These are phyloP conservation scores for Turritis glabra DNA, from an alignment of 345 rosid genomes.

Conservation along the genomic window DNA sequence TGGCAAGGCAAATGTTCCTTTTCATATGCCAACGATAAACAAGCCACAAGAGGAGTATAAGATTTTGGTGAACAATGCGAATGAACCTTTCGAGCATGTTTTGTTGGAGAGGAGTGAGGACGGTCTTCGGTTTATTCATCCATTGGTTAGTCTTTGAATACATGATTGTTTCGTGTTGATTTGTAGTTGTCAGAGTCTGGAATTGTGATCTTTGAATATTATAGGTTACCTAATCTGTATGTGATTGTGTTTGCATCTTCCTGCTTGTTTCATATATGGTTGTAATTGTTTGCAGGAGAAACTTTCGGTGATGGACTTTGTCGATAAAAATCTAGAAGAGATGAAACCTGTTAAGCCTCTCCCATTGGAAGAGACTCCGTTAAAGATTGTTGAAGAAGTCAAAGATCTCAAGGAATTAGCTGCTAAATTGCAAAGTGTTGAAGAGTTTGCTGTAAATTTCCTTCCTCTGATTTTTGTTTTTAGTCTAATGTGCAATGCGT, in stretches of 20 bases:
- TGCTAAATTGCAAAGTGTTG: constrained; percentile 54
- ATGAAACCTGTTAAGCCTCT: constrained; percentile 50
- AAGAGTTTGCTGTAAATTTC: constrained; percentile 80
- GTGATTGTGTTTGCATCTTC: neutral
- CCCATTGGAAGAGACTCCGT: constrained; percentile 58
- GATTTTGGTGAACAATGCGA: constrained; percentile 65
- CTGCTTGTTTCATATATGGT: neutral
- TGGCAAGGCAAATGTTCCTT: constrained; percentile 61
- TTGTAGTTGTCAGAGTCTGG: neutral
- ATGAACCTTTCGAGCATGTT: constrained; percentile 74
- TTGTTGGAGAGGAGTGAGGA: constrained; percentile 79
- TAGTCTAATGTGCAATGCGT: constrained; percentile 9
- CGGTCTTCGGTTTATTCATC: constrained; percentile 63
- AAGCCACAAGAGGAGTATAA: constrained; percentile 77
- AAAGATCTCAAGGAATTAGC: constrained; percentile 79
- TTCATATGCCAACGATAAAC: constrained; percentile 66
- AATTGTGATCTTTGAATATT: neutral
- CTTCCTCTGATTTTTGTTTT: neutral
- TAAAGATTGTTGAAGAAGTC: constrained; percentile 75
- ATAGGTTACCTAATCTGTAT: neutral
- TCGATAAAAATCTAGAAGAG: constrained; percentile 49
- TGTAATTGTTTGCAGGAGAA: constrained; percentile 55
- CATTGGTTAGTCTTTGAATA: constrained; percentile 49
- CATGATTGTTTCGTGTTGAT: neutral
- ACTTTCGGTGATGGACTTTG: constrained; percentile 68